Percentiles rank a stretch among this genome's conserved stretches.
Evolutionary conservation across 306 rosid genomes (phyloP).

Genomic region (Lablab purpureus): DNA sequence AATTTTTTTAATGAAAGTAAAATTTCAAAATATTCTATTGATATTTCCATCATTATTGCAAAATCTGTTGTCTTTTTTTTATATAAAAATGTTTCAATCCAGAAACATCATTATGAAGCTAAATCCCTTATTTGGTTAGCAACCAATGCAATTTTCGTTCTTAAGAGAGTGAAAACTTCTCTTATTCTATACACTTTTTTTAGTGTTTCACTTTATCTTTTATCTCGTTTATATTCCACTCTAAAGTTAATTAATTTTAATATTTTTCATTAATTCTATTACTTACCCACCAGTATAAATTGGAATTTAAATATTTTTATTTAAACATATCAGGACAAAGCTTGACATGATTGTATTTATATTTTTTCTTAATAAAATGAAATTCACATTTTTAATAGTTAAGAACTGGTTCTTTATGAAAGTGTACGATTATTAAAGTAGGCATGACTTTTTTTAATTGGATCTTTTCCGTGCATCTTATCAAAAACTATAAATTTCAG

Average conservation of each 20-base stretch:
- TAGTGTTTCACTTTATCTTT: neutral
- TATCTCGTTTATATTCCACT: neutral
- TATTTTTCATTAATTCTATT: neutral
- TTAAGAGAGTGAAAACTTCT: neutral
- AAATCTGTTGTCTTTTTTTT: no score
- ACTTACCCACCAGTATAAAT: neutral
- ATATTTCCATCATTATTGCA: neutral
- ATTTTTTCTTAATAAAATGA: neutral
- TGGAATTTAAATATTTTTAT: neutral
- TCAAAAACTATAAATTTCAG: neutral
- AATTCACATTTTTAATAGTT: neutral
- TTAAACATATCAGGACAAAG: neutral
- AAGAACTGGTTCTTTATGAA: neutral
- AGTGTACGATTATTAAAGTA: neutral
- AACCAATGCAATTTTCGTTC: neutral
- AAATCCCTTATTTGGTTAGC: neutral
- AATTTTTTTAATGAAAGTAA: conserved; percentile 21
- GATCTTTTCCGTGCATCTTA: neutral
- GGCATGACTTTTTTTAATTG: neutral
- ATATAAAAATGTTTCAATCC: no score
- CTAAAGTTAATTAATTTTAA: neutral
- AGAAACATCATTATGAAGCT: no score
- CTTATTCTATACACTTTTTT: neutral
- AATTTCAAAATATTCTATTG: neutral
- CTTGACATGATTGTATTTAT: neutral